Percentiles rank a stretch among this genome's conserved stretches.
These are phyloP conservation scores for Kwoniella mangroviensis DNA, from an alignment of 768 basidiomycete genomes.

Conservation along the genomic window DNA sequence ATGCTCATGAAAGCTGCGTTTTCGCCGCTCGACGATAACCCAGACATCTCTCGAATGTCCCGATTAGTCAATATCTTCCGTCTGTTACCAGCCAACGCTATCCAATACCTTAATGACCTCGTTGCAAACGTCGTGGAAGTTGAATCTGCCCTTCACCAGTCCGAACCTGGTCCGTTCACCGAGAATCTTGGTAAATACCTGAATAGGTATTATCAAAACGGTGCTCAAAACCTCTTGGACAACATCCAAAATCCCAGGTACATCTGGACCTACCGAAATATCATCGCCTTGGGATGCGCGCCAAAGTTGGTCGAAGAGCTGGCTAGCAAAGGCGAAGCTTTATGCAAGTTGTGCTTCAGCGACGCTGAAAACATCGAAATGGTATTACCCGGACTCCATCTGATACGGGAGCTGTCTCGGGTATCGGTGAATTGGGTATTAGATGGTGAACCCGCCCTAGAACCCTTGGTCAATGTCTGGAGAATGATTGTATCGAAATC, in stretches of 20 bases:
- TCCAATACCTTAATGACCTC: constrained; percentile 86
- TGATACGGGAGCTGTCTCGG: constrained; percentile 76
- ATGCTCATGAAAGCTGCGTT: constrained; percentile 79
- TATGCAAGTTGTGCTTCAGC: constrained; percentile 58
- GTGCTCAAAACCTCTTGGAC: constrained; percentile 79
- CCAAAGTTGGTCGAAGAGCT: constrained; percentile 63
- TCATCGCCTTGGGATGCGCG: constrained; percentile 77
- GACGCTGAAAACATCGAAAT: constrained; percentile 61
- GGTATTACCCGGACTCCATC: constrained; percentile 71
- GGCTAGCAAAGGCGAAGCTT: constrained; percentile 49
- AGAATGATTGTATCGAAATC: constrained; percentile 56
- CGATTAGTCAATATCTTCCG: constrained; percentile 98
- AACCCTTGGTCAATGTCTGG: constrained; percentile 78
- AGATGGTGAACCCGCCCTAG: constrained; percentile 66
- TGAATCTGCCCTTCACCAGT: constrained; percentile 88
- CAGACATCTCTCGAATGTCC: constrained; percentile 88
- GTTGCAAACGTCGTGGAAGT: constrained; percentile 87
- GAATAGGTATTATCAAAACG: constrained; percentile 84
- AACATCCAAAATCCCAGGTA: constrained; percentile 78
- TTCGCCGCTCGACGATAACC: constrained; percentile 78
- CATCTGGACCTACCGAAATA: constrained; percentile 80
- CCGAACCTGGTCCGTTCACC: constrained; percentile 86
- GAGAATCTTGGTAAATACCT: constrained; percentile 88
- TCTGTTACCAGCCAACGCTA: constrained; percentile 83
- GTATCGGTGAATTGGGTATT: constrained; percentile 73